Evolutionary conservation across 106 monocot species (phyloP).

Genomic region (Dendrobium officinale): DNA sequence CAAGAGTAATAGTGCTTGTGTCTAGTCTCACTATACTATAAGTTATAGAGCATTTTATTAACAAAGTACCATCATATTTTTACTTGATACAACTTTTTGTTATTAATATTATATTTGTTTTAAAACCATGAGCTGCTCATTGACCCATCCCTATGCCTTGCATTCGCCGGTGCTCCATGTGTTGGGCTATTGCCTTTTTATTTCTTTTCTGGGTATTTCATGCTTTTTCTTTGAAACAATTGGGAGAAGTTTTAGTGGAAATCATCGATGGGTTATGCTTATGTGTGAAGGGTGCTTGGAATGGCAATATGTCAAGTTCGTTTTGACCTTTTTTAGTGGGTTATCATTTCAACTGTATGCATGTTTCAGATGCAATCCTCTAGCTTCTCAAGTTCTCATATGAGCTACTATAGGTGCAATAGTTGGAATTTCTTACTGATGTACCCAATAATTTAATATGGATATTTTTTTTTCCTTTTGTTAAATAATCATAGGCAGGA

Average conservation of each 20-base stretch:
- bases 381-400: neutral
- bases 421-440: neutral
- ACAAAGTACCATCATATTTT: too few species aligned
- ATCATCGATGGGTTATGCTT: neutral
- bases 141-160: too few species aligned
- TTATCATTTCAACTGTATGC: neutral
- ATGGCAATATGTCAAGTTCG: neutral
- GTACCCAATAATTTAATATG: neutral
- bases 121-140: too few species aligned
- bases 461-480: neutral
- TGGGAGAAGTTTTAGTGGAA: neutral
- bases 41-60: too few species aligned
- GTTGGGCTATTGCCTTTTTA: neutral
- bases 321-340: neutral
- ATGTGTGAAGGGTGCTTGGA: neutral
- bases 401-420: neutral
- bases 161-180: too few species aligned
- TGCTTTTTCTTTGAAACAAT: neutral
- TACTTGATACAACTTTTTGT: too few species aligned
- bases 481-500: neutral
- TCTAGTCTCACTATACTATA: too few species aligned
- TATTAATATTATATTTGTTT: too few species aligned
- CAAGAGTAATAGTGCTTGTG: too few species aligned
- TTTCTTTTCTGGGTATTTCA: neutral
- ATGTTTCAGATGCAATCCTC: neutral